These are phyloP conservation scores for Colletotrichum endophyticum DNA, from an alignment of 2,329 filamentous ascomycete species.

Conservation along the genomic window DNA sequence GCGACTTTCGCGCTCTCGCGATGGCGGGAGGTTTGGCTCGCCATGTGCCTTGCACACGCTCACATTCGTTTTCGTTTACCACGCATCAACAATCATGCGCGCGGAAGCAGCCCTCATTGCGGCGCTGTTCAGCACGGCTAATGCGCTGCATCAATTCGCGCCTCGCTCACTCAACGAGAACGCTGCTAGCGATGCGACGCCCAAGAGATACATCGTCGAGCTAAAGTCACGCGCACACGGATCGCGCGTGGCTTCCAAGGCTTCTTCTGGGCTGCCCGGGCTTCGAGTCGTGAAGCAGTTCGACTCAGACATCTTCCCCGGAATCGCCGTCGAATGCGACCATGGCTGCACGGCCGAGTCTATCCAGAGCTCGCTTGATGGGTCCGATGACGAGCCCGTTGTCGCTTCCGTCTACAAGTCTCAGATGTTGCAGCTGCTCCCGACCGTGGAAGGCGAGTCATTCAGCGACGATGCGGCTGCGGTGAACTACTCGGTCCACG, in stretches of 20 bases:
- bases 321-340: conserved; percentile 35
- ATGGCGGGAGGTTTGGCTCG: neutral
- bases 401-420: conserved; percentile 13
- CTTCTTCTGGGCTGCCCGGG: neutral
- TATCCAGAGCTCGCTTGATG: conserved; percentile 34
- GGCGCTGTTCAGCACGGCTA: neutral
- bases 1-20: neutral
- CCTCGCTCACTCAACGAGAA: neutral
- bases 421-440: neutral
- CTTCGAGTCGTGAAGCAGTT: conserved; percentile 15
- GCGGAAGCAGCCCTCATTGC: neutral
- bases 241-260: neutral
- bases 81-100: neutral
- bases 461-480: conserved; percentile 16
- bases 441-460: neutral
- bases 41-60: neutral
- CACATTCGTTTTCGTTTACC: neutral
- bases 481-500: conserved; percentile 32
- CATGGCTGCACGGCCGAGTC: conserved; percentile 33
- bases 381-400: conserved; percentile 26
- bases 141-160: neutral
- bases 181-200: neutral
- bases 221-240: neutral
- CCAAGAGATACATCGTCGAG: conserved; percentile 19
- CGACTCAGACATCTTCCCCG: conserved; percentile 35